These are phyloP conservation scores for Cyberlindnera subsufficiens DNA, from an alignment of 805 yeast genomes.

Conservation along the genomic window DNA sequence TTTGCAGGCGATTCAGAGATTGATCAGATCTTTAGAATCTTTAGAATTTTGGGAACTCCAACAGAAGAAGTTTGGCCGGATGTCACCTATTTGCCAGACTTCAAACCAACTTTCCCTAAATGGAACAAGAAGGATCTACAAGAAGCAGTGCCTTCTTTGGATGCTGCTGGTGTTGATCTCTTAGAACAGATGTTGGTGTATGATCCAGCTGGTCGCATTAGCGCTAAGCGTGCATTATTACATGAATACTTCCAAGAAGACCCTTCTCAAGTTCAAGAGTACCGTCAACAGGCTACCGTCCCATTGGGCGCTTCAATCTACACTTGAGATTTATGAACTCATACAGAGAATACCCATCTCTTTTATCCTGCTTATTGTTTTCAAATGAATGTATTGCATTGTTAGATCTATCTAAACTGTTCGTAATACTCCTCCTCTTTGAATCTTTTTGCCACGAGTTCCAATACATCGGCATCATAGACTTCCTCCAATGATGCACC, in stretches of 20 bases:
- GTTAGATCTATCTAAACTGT: slow-evolving; percentile 34
- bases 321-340: slow-evolving; percentile 9
- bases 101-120: slow-evolving; percentile 87
- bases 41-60: slow-evolving; percentile 91
- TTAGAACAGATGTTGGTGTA: slow-evolving; percentile 74
- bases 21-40: slow-evolving; percentile 92
- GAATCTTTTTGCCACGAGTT: slow-evolving; percentile 55
- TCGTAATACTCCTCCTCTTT: slow-evolving; percentile 72
- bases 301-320: slow-evolving; percentile 27
- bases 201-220: slow-evolving; percentile 90
- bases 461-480: slow-evolving; percentile 54
- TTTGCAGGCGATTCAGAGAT: slow-evolving; percentile 98
- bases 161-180: slow-evolving; percentile 77
- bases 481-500: slow-evolving; percentile 58
- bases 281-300: slow-evolving; percentile 22
- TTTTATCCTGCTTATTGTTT: background rate
- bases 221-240: slow-evolving; percentile 86
- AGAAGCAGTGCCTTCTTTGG: slow-evolving; percentile 73
- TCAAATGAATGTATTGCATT: background rate
- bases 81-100: slow-evolving; percentile 85
- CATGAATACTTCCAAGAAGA: slow-evolving; percentile 83
- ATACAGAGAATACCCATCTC: background rate
- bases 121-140: slow-evolving; percentile 73
- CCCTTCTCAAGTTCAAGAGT: slow-evolving; percentile 18
- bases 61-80: slow-evolving; percentile 94